Base-by-base conservation (phyloP, 139 green algal genomes). In the Tetratostichococcus sp. region DNA sequence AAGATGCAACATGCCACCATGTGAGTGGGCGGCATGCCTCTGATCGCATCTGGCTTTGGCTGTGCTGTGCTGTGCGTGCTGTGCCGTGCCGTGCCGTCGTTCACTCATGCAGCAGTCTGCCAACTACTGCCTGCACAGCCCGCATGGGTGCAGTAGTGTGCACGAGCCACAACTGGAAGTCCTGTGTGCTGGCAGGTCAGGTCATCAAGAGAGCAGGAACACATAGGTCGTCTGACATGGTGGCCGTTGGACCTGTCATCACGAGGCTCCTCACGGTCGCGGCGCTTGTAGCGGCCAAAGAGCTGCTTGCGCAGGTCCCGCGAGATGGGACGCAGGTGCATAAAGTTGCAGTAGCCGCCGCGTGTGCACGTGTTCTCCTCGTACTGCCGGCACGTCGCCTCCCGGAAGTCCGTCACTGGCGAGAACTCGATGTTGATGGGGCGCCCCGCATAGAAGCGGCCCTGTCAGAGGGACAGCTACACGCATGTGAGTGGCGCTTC, bases 261-360 rank as follows among this genome's bases (percentile, higher is more conserved):
- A 8, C 50, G n/a, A n/a, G n/a, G 17, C 17, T 26, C 50, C 11
- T 62, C 50, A 17, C 77, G 65, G 43, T 79, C 77, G 35, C 83
- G 75, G 58, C 78, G 74, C 76, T 87, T 88, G 86, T 96, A 97
- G 11, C 92, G 77, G 2, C 94, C 93, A 77, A 96, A 98, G 70
- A 95, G 78, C 50, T 84, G 72, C 84, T 92, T 91, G 17, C 91
- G 83, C 73, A 95, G 74, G 11, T 89, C 77, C 42, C 77, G 77
- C 82, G 82, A 85, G 77, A 99, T 97, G 34, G 94, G 94, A 77
- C 94, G 94, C 73, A 99, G 80, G 78, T 99, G 96, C 95, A 99
- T 98, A 87, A 99, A 99, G 84, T 99, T 99, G 88, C 96, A 99
- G 84, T 98, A 98, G 33, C 95, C 96, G 31, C 96, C 96, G 30